A percentile compares a stretch with the other conserved stretches of the same genome.
phyloP scores from a whole-genome alignment of 2,329 filamentous ascomycete genomes.

The Scytalidium lignicola region DNA sequence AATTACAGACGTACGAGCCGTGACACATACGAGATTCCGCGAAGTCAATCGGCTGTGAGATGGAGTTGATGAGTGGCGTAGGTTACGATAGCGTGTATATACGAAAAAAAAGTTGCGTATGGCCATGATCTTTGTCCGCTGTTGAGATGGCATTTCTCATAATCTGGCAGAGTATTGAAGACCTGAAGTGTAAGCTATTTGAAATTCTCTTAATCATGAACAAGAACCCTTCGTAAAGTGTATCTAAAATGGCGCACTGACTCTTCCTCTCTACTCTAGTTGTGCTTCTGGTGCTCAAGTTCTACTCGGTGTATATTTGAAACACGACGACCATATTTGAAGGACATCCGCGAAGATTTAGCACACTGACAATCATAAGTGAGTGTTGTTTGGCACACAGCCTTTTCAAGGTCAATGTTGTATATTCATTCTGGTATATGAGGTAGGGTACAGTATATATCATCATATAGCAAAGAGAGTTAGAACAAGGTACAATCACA shows the following conservation, averaged over 20 bases:
- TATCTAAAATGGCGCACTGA: not conserved
- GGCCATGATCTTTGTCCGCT: conserved; percentile 26
- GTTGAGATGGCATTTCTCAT: conserved; percentile 22
- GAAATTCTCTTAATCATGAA: not conserved
- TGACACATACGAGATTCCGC: conserved; percentile 12
- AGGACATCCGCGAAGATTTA: not conserved
- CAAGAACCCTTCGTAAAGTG: no score
- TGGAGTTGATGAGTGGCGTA: conserved; percentile 12
- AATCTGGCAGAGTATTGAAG: conserved; percentile 16
- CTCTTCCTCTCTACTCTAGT: not conserved
- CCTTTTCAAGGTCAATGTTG: no score
- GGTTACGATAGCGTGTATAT: conserved; percentile 26
- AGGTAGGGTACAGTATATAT: no score
- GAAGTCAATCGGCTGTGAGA: conserved; percentile 15
- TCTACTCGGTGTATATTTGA: conserved; percentile 31
- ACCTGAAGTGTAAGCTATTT: conserved; percentile 10
- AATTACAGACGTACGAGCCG: no score
- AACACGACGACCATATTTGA: conserved; percentile 22
- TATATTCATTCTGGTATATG: no score
- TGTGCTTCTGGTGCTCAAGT: conserved; percentile 48
- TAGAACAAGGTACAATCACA: no score
- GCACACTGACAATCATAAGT: no score
- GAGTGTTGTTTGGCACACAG: no score
- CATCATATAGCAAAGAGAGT: no score
- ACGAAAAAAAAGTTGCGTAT: conserved; percentile 23